phyloP scores from a whole-genome alignment of 768 basidiomycete genomes.

The Auricularia cornea region DNA sequence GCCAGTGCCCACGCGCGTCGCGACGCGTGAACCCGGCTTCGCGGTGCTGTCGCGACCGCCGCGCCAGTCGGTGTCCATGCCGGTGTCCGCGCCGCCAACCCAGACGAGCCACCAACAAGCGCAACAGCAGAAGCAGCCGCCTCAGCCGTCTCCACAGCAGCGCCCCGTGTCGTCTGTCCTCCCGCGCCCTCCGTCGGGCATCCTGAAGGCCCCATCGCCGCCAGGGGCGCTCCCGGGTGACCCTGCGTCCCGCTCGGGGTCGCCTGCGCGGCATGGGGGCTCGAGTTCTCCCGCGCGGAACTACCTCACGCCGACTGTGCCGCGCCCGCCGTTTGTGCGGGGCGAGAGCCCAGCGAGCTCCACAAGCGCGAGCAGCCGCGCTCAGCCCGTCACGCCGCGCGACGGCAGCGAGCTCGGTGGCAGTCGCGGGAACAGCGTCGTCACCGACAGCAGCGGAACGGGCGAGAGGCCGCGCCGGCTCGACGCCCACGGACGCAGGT shows the following conservation, averaged over 20 bases:
- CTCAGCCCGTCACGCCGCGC: conserved; percentile 64
- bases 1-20: not conserved
- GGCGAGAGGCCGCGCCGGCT: conserved; percentile 16
- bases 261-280: not conserved
- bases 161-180: conserved; percentile 24
- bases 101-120: conserved; percentile 16
- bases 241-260: not conserved
- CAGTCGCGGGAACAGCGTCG: not conserved
- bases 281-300: conserved; percentile 2
- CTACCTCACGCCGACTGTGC: conserved; percentile 8
- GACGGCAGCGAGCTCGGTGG: conserved; percentile 59
- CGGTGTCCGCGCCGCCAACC: conserved; percentile 16
- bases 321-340: conserved; percentile 48
- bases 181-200: conserved; percentile 14
- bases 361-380: conserved; percentile 73
- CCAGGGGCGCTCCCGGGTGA: not conserved
- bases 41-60: conserved; percentile 2
- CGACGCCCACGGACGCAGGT: conserved; percentile 37
- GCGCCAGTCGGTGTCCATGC: conserved; percentile 16
- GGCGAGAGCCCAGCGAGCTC: conserved; percentile 76
- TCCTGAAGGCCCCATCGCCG: conserved; percentile 18
- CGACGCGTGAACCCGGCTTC: not conserved
- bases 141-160: conserved; percentile 18
- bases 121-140: conserved; percentile 23
- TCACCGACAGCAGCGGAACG: conserved; percentile 6